Conservation (phyloP, 2,329 filamentous ascomycete species). For the Colletotrichum salicis region DNA sequence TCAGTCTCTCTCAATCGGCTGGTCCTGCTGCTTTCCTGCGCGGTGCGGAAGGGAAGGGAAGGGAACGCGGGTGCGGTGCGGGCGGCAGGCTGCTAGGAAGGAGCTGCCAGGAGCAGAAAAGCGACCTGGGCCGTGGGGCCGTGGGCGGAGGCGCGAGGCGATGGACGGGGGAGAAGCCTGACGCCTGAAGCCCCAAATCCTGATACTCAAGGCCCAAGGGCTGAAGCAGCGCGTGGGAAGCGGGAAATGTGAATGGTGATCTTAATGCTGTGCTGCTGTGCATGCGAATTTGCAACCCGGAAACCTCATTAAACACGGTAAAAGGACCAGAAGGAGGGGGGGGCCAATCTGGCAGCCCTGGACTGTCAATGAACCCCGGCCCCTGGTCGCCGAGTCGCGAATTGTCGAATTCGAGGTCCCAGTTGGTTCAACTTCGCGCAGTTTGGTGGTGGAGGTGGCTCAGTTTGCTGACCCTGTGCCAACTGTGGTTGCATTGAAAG, state of each 20-base stretch:
- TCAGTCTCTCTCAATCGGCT: not conserved
- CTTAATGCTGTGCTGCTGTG: not conserved
- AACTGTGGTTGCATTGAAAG: slow-evolving; percentile 10
- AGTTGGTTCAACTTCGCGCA: not conserved
- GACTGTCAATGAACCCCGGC: not conserved
- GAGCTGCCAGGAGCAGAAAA: slow-evolving; percentile 14
- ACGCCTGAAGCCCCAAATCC: not conserved
- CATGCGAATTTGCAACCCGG: not conserved
- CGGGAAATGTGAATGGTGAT: slow-evolving; percentile 1
- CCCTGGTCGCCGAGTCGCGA: not conserved
- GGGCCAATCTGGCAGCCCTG: not conserved
- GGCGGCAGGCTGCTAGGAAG: slow-evolving; percentile 7
- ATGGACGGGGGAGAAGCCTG: not conserved
- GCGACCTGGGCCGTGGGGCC: slow-evolving; percentile 21
- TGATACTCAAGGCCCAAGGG: not conserved
- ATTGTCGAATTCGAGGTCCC: not conserved
- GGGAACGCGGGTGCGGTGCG: slow-evolving; percentile 25
- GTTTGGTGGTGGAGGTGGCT: not conserved
- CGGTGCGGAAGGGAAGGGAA: slow-evolving; percentile 22
- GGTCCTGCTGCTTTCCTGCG: slow-evolving; percentile 8
- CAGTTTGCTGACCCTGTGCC: not conserved
- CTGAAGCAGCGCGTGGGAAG: not conserved
- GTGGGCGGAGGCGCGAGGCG: not conserved
- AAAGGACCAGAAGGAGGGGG: too few relatives aligned
- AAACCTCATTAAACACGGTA: not conserved